Evolutionary conservation across 1,284 basidiomycete genomes (phyloP), one percentile per base, ranked within the genome.

Genomic region (Ustilago trichophora): DNA sequence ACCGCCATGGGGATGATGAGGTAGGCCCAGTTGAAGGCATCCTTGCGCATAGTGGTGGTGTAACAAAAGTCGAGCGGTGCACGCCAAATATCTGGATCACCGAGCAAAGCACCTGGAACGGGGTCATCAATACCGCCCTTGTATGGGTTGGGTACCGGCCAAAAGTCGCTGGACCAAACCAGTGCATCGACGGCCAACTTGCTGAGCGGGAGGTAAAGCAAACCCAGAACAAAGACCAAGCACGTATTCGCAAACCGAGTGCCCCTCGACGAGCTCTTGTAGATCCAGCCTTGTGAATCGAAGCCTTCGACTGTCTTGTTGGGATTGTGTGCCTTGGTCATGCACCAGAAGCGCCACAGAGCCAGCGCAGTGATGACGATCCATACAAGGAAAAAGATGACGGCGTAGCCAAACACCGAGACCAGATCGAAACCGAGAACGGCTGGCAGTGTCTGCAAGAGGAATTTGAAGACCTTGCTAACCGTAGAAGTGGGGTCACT

Each of bases 1-100:
- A 84, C 69, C 0, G 90, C 86, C 15, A 89, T 72, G 13, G 88
- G 85, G 4, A 91, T 80, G 25, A 90, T 80, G 4, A 87, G 72
- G 12, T 87, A 89, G 0, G 89, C 89, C 69, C 85, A 89, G 76
- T 92, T 92, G 73, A 91, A 83, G 73, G 88, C 84, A 65, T 90
- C 87, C 40, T 84, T 84, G 57, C 86, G 85, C 89, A 90, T 88
- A 3, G 89, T 81, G 10, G 82, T 82, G 9, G 72, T 80, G 83
- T 87, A 92, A 80, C 90, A 91, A 73, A 91, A 91, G 80, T 91
- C 88, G 50, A 89, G 77, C 3, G 89, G 86, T 46, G 87, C 86
- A 12, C 60, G 70, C 50, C 51, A 68, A 15, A 59, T 49, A 34
- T 44, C 87, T 84, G 77, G 83, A 88, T 78, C 87, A 83, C 63